These are phyloP conservation scores for Cystobasidium sp. DNA, from an alignment of 1,284 basidiomycete species.

Conservation along the genomic window DNA sequence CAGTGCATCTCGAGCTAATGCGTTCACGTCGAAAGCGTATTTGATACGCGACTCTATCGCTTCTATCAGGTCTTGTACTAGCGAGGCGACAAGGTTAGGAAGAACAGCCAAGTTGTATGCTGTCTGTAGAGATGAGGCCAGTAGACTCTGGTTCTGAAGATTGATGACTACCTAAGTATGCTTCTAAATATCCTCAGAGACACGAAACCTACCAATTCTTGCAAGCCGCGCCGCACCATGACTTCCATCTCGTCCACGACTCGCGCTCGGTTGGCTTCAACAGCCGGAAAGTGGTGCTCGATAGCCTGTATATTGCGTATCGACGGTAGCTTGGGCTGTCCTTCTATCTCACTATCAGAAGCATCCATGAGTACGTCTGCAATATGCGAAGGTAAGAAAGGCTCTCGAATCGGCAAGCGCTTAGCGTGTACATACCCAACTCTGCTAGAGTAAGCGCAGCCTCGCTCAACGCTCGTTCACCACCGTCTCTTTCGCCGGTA, in stretches of 20 bases:
- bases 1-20: slow-evolving; percentile 77
- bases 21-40: slow-evolving; percentile 79
- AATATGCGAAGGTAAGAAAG: neutral
- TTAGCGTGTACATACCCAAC: slow-evolving; percentile 64
- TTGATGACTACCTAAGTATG: too few species aligned
- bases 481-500: slow-evolving; percentile 6
- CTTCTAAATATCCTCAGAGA: too few species aligned
- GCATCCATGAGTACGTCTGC: slow-evolving; percentile 32
- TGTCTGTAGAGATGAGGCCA: slow-evolving; percentile 90
- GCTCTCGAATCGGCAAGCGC: neutral
- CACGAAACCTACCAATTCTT: slow-evolving; percentile 73
- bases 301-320: slow-evolving; percentile 74
- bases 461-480: slow-evolving; percentile 79
- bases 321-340: neutral
- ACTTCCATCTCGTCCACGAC: slow-evolving; percentile 83
- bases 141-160: slow-evolving; percentile 85
- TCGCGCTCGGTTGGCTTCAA: slow-evolving; percentile 70
- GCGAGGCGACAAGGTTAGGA: slow-evolving; percentile 77
- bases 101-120: slow-evolving; percentile 88
- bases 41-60: slow-evolving; percentile 80
- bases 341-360: slow-evolving; percentile 6
- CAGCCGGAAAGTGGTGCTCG: slow-evolving; percentile 68
- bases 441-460: slow-evolving; percentile 89
- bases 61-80: slow-evolving; percentile 79
- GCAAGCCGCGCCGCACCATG: slow-evolving; percentile 78